phyloP scores from a whole-genome alignment of 345 rosid genomes.

The Boechera stricta region DNA sequence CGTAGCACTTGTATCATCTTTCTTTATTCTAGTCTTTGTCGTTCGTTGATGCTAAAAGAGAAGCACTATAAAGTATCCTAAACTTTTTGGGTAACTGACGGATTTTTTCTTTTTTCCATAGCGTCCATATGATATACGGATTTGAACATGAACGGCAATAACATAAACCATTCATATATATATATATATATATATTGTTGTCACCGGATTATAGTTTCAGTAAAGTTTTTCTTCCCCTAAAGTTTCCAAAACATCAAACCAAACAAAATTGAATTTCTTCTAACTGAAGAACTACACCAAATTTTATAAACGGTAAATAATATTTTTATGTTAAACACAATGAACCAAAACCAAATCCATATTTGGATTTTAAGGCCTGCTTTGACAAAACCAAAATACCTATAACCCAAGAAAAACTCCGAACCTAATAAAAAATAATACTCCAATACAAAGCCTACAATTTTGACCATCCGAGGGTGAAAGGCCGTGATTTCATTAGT shows the following conservation, averaged over 20 bases:
- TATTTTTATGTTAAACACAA: no score
- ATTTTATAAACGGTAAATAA: no score
- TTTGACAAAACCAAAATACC: background rate
- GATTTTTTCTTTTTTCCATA: background rate
- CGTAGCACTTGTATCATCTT: conserved; percentile 1
- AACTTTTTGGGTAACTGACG: background rate
- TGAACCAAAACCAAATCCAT: background rate
- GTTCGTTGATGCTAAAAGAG: conserved; percentile 1
- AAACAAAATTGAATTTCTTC: background rate
- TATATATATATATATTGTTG: no score
- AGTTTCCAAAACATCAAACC: background rate
- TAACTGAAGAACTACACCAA: background rate
- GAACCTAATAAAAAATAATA: no score
- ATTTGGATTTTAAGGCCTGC: background rate
- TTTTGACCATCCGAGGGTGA: background rate
- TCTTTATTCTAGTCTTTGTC: conserved; percentile 1
- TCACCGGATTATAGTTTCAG: no score
- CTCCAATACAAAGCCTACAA: background rate
- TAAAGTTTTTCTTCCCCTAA: no score
- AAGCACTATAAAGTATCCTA: background rate
- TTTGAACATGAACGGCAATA: background rate
- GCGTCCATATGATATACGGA: background rate
- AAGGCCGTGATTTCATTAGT: background rate
- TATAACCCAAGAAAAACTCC: no score
- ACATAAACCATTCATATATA: background rate